Conservation (phyloP, 169 alveolate genomes). For the Cryptosporidium sp. region DNA sequence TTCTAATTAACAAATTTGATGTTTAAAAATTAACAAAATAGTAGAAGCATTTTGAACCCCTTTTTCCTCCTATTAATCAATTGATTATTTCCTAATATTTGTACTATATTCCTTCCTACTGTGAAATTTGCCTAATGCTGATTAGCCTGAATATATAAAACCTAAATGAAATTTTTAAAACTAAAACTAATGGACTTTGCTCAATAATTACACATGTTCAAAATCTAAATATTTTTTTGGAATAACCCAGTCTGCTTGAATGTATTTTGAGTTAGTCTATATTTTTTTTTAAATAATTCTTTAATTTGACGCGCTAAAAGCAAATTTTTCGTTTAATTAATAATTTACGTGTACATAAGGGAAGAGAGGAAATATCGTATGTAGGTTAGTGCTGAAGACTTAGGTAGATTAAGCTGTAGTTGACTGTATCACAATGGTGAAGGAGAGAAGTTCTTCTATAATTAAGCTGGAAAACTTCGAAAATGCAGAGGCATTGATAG, state of each 20-base stretch:
- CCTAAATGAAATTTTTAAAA: too few relatives aligned
- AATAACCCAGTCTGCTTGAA: too few relatives aligned
- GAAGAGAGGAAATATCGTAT: background rate
- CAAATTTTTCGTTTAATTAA: background rate
- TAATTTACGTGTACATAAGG: background rate
- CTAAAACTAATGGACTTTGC: too few relatives aligned
- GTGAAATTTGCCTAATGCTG: too few relatives aligned
- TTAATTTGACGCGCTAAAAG: background rate
- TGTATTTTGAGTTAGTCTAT: too few relatives aligned
- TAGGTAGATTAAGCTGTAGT: background rate
- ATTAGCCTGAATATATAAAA: background rate
- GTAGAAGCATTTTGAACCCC: background rate
- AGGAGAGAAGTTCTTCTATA: background rate
- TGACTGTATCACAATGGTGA: background rate
- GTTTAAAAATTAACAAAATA: background rate
- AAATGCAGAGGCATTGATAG: constrained; percentile 39
- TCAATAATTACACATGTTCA: too few relatives aligned
- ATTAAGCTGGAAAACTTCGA: constrained; percentile 41
- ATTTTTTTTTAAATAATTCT: too few relatives aligned
- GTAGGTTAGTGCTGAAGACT: background rate
- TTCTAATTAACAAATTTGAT: background rate
- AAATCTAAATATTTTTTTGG: background rate
- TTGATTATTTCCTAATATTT: too few relatives aligned
- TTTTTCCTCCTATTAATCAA: background rate
- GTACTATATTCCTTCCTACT: background rate